These are phyloP conservation scores for Albophoma yamanashiensis DNA, from an alignment of 2,329 filamentous ascomycete species.

Conservation along the genomic window DNA sequence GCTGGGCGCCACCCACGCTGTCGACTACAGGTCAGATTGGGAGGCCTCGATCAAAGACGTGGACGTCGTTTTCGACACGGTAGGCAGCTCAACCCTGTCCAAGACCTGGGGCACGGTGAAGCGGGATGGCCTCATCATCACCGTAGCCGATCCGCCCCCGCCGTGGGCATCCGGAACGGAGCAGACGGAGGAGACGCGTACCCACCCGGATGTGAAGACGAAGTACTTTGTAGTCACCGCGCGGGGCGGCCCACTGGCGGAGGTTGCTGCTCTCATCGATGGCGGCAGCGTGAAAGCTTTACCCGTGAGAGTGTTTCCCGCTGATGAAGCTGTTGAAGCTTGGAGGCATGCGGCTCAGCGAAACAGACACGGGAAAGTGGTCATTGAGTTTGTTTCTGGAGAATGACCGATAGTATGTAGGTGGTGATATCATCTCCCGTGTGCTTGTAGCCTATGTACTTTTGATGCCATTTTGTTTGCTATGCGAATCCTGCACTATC, in stretches of 20 bases:
- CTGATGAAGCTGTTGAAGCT: constrained; percentile 12
- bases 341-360: constrained; percentile 15
- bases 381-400: constrained; percentile 15
- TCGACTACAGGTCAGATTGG: constrained; percentile 18
- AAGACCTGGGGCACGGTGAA: constrained; percentile 19
- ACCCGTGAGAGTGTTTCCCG: constrained; percentile 10
- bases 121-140: constrained; percentile 18
- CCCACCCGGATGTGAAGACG: constrained; percentile 11
- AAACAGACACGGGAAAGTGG: constrained; percentile 12
- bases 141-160: constrained; percentile 22
- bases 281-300: constrained; percentile 9
- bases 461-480: no score
- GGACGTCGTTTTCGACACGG: constrained; percentile 21
- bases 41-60: constrained; percentile 9
- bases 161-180: constrained; percentile 16
- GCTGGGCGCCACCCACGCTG: no score
- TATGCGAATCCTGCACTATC: no score
- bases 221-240: constrained; percentile 19
- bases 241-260: constrained; percentile 7
- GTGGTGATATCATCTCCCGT: no score
- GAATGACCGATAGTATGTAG: no score
- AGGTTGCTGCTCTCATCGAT: constrained; percentile 12
- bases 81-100: constrained; percentile 14
- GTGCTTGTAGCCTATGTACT: no score
- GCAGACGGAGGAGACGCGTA: constrained; percentile 7